Conservation (phyloP, 495 filamentous ascomycete species). For the Penicillium simplicissimum region DNA sequence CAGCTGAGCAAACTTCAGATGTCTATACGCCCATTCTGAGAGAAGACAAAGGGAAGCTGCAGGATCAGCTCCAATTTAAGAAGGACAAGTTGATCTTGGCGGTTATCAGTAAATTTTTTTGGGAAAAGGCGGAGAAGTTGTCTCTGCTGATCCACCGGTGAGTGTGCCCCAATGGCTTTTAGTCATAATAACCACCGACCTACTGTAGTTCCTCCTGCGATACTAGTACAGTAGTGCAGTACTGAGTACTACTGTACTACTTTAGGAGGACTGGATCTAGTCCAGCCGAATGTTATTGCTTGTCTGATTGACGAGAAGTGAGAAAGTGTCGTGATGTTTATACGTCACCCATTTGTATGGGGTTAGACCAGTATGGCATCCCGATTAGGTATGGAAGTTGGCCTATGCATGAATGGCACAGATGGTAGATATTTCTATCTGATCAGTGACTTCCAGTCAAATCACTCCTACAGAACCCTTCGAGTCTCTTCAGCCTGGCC, state of each 20-base stretch:
- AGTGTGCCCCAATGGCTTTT: not conserved
- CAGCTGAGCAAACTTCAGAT: not conserved
- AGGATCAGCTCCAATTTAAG: not conserved
- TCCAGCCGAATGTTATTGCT: not conserved
- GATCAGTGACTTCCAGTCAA: not conserved
- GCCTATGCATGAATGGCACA: too few species aligned
- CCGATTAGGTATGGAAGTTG: too few species aligned
- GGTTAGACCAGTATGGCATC: too few species aligned
- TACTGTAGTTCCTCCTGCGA: too few species aligned
- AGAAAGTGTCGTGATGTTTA: too few species aligned
- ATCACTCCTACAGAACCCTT: not conserved
- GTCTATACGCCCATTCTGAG: not conserved
- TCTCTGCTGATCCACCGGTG: slow-evolving; percentile 9
- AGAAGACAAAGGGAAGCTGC: not conserved
- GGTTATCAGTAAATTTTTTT: not conserved
- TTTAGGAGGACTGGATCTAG: not conserved
- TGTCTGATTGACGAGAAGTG: not conserved
- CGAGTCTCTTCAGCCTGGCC: not conserved
- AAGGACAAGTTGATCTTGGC: not conserved
- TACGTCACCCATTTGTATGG: too few species aligned
- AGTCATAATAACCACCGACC: not conserved
- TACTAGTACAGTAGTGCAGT: too few species aligned
- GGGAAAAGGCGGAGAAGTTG: slow-evolving; percentile 1
- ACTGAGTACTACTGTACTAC: too few species aligned
- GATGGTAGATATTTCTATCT: too few species aligned